A percentile compares a stretch with the other conserved stretches of the same genome.
phyloP scores from a whole-genome alignment of 2,329 filamentous ascomycete species.

The Pyrenochaeta sp. region DNA sequence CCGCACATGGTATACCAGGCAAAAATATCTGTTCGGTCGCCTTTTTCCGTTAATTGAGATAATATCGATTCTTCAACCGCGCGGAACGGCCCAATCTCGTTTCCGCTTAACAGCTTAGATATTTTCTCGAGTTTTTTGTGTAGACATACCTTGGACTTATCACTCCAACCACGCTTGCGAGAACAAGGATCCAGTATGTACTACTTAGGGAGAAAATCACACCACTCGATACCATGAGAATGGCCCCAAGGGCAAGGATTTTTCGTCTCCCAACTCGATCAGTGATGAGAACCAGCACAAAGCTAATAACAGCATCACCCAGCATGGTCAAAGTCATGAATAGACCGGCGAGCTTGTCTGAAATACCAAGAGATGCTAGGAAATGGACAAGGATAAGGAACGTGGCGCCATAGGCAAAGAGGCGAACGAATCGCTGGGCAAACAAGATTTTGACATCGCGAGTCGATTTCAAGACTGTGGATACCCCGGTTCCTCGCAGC shows the following conservation, averaged over 20 bases:
- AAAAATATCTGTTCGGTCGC: slow-evolving; percentile 28
- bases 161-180: slow-evolving; percentile 31
- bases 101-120: slow-evolving; percentile 2
- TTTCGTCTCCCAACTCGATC: slow-evolving; percentile 30
- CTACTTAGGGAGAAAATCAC: slow-evolving; percentile 23
- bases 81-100: slow-evolving; percentile 39
- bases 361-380: slow-evolving; percentile 21
- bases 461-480: slow-evolving; percentile 8
- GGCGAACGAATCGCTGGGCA: slow-evolving; percentile 28
- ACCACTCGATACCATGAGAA: slow-evolving; percentile 29
- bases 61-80: slow-evolving; percentile 37
- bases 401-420: slow-evolving; percentile 30
- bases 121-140: neutral
- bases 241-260: slow-evolving; percentile 23
- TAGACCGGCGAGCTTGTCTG: slow-evolving; percentile 29
- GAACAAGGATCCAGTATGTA: slow-evolving; percentile 29
- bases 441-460: slow-evolving; percentile 26
- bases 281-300: slow-evolving; percentile 32
- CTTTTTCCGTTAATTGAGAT: slow-evolving; percentile 23
- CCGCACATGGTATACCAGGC: slow-evolving; percentile 33
- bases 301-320: slow-evolving; percentile 30
- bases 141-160: slow-evolving; percentile 21
- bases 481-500: slow-evolving; percentile 2
- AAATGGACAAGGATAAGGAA: slow-evolving; percentile 32
- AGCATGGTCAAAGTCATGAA: slow-evolving; percentile 41